Evolutionary conservation across 352 stramenopile genomes (phyloP).

Genomic region (Globisporangium parvum): DNA sequence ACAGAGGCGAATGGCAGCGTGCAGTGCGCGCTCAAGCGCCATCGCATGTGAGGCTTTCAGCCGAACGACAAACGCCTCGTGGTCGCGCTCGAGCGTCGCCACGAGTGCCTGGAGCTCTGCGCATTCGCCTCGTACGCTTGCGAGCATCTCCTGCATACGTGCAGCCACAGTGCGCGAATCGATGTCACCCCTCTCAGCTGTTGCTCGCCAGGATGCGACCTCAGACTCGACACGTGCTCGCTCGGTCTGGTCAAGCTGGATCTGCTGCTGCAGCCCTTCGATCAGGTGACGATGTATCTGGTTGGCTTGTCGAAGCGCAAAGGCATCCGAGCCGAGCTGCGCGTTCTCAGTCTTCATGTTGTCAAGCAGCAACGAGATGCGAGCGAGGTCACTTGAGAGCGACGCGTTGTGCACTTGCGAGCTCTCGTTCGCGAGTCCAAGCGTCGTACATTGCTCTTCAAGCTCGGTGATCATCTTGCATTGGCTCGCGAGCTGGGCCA

Average conservation of each 20-base stretch:
- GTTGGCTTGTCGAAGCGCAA: background rate
- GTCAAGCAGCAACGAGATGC: background rate
- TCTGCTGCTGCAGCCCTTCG: background rate
- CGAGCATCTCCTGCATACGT: background rate
- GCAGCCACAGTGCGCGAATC: background rate
- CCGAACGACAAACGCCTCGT: conserved; percentile 17
- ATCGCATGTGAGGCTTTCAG: conserved; percentile 23
- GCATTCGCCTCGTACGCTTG: background rate
- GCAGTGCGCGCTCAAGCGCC: conserved; percentile 29
- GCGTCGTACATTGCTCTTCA: no score
- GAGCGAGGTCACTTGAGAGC: background rate
- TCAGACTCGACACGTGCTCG: background rate
- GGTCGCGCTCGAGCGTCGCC: background rate
- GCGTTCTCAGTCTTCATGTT: background rate
- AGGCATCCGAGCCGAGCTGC: background rate
- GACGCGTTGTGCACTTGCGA: background rate
- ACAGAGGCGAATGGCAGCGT: conserved; percentile 57
- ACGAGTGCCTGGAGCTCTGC: background rate
- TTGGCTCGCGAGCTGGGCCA: no score
- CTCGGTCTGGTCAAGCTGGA: background rate
- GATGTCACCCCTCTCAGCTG: background rate
- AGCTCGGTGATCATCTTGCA: no score
- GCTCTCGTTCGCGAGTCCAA: background rate
- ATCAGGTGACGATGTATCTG: no score
- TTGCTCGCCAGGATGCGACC: background rate